Conservation (phyloP, 306 rosid genomes). For the Psophocarpus tetragonolobus region DNA sequence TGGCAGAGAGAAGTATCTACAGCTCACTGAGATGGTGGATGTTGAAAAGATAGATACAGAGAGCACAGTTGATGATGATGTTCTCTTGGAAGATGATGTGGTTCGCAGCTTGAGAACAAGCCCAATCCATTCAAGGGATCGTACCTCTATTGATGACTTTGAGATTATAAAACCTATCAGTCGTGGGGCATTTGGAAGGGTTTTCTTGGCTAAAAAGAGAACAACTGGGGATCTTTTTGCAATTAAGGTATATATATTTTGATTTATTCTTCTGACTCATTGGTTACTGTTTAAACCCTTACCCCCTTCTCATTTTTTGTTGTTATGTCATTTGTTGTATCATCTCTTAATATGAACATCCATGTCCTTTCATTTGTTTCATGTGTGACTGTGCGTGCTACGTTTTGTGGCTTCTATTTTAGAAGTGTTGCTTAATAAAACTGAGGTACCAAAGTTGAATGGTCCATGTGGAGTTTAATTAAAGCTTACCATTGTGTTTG, state of each 20-base stretch:
- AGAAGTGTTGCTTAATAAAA: constrained; percentile 23
- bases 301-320: not conserved
- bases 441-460: not conserved
- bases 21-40: constrained; percentile 92
- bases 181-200: constrained; percentile 99
- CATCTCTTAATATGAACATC: not conserved
- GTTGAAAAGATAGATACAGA: constrained; percentile 83
- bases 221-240: constrained; percentile 98
- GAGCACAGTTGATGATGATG: constrained; percentile 83
- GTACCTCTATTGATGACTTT: constrained; percentile 94
- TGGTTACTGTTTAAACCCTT: constrained; percentile 3
- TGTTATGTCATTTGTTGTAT: not conserved
- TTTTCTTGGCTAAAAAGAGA: constrained; percentile 97
- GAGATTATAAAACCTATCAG: constrained; percentile 97
- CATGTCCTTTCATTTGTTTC: not conserved
- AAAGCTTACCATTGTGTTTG: not conserved
- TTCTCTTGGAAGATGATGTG: constrained; percentile 86
- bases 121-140: constrained; percentile 89
- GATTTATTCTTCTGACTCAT: constrained; percentile 5
- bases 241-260: constrained; percentile 67
- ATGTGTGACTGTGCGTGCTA: not conserved
- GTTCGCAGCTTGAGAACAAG: constrained; percentile 95
- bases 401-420: constrained; percentile 10
- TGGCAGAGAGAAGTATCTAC: constrained; percentile 95
- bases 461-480: not conserved